phyloP scores from a whole-genome alignment of 306 rosid species.

The Sicyos edulis region DNA sequence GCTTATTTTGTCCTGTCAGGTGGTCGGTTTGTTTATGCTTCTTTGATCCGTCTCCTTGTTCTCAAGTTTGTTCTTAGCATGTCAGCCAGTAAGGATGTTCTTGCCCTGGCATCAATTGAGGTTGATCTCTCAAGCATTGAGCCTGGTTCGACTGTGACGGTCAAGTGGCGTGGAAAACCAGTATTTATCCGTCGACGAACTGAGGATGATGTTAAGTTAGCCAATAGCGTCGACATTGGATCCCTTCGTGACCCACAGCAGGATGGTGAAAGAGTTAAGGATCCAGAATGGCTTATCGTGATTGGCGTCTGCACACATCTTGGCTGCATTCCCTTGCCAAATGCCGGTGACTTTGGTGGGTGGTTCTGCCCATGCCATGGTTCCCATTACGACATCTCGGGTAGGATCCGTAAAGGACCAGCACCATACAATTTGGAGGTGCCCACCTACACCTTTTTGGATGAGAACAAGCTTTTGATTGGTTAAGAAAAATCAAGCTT shows the following conservation, averaged over 20 bases:
- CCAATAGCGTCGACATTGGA: conserved; percentile 63
- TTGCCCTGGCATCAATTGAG: conserved; percentile 76
- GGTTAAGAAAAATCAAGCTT: conserved; percentile 36
- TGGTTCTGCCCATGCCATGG: conserved; percentile 96
- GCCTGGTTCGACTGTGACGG: conserved; percentile 74
- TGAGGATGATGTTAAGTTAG: conserved; percentile 61
- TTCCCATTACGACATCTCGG: conserved; percentile 76
- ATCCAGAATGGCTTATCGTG: conserved; percentile 82
- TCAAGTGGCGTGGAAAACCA: conserved; percentile 90
- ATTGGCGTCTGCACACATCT: conserved; percentile 80
- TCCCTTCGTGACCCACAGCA: conserved; percentile 76
- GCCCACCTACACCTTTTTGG: conserved; percentile 67
- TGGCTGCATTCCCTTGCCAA: conserved; percentile 88
- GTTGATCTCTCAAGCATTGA: conserved; percentile 80
- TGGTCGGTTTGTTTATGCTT: conserved; percentile 78
- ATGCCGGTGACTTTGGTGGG: conserved; percentile 83
- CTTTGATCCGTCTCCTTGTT: conserved; percentile 64
- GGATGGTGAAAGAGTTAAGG: conserved; percentile 63
- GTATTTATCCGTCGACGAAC: conserved; percentile 80
- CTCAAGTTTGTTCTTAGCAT: conserved; percentile 81
- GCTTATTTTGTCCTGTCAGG: conserved; percentile 78
- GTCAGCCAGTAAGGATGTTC: conserved; percentile 92
- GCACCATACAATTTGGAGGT: conserved; percentile 89
- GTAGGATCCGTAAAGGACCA: conserved; percentile 83
- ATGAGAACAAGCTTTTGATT: conserved; percentile 57